A percentile compares a stretch with the other conserved stretches of the same genome.
These are phyloP conservation scores for Colletotrichum sp. DNA, from an alignment of 2,329 filamentous ascomycete genomes.

Conservation along the genomic window DNA sequence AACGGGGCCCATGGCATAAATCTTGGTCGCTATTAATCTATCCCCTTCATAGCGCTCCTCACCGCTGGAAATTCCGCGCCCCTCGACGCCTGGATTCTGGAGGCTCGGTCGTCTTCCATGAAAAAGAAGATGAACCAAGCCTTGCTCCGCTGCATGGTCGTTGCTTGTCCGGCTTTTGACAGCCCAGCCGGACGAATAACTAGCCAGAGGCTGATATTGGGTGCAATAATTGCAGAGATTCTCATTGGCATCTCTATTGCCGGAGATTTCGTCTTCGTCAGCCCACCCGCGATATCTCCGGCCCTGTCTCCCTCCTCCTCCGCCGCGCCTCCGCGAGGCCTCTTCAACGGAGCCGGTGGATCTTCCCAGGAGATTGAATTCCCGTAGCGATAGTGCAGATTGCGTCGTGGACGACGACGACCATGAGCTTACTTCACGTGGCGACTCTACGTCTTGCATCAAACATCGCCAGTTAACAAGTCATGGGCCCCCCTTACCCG, in stretches of 20 bases:
- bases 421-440: neutral
- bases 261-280: neutral
- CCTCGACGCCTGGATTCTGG: neutral
- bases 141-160: neutral
- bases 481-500: neutral
- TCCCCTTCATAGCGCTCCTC: neutral
- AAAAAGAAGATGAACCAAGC: neutral
- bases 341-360: neutral
- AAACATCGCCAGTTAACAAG: neutral
- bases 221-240: neutral
- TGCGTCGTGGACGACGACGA: neutral
- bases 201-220: neutral
- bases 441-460: neutral
- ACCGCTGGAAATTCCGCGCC: neutral
- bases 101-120: neutral
- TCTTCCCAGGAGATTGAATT: neutral
- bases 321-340: neutral
- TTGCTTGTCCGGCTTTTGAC: neutral
- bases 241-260: neutral
- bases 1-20: neutral
- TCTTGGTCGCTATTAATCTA: constrained; percentile 8
- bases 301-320: neutral
- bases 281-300: neutral
- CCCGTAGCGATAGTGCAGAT: neutral
- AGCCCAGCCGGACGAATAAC: neutral